These are phyloP conservation scores for Schrenkiella parvula DNA, from an alignment of 345 rosid genomes.

Conservation along the genomic window DNA sequence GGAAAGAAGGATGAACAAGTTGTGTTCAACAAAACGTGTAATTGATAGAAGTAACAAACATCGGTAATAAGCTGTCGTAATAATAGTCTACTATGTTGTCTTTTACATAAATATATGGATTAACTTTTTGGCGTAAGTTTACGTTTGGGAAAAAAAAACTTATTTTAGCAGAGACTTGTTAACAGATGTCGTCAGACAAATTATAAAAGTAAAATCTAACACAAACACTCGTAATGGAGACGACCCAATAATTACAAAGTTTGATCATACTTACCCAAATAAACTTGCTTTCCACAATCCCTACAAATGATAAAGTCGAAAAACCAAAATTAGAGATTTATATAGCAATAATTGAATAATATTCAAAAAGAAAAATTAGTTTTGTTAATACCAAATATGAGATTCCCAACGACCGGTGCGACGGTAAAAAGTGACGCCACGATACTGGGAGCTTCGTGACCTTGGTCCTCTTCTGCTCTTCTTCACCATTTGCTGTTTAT, in stretches of 20 bases:
- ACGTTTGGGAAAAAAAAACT: background rate
- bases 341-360: background rate
- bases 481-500: slow-evolving; percentile 18
- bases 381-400: slow-evolving; percentile 67
- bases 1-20: background rate
- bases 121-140: background rate
- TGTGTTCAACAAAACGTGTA: background rate
- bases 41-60: background rate
- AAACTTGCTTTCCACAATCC: slow-evolving; percentile 98
- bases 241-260: background rate
- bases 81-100: background rate
- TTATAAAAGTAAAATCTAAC: background rate
- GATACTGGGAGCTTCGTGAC: slow-evolving; percentile 91
- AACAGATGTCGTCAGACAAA: slow-evolving; percentile 17
- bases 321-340: background rate
- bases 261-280: slow-evolving; percentile 60
- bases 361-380: background rate
- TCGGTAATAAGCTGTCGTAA: background rate
- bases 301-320: slow-evolving; percentile 39
- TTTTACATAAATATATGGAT: background rate
- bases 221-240: slow-evolving; percentile 14
- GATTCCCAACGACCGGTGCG: slow-evolving; percentile 99
- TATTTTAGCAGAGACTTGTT: slow-evolving; percentile 39
- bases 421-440: slow-evolving; percentile 97
- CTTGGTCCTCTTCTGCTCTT: slow-evolving; percentile 89